phyloP scores from a whole-genome alignment of 2,329 filamentous ascomycete species.

The Elsinoe fawcettii region DNA sequence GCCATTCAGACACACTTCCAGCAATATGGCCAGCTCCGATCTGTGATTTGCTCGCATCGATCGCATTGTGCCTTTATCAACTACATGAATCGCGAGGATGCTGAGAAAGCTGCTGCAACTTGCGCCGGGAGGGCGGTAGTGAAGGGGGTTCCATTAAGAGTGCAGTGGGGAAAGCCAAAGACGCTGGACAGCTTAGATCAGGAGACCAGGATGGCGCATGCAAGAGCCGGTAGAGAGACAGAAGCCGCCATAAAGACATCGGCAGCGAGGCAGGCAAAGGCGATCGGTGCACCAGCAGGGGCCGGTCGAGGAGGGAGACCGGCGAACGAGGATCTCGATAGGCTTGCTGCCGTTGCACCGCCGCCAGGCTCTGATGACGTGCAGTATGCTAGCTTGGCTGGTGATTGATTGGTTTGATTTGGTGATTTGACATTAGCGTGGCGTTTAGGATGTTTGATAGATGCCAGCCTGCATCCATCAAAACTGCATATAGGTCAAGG shows the following conservation, averaged over 20 bases:
- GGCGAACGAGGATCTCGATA: slow-evolving; percentile 36
- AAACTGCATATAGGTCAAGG: neutral
- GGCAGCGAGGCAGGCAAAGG: slow-evolving; percentile 24
- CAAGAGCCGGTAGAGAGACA: slow-evolving; percentile 63
- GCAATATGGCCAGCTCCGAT: slow-evolving; percentile 80
- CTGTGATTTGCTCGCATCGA: slow-evolving; percentile 90
- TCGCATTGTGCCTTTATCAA: slow-evolving; percentile 97
- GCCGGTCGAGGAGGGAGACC: slow-evolving; percentile 34
- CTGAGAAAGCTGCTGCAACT: slow-evolving; percentile 75
- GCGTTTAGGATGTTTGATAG: slow-evolving; percentile 12
- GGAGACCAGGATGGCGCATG: slow-evolving; percentile 73
- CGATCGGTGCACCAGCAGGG: slow-evolving; percentile 19
- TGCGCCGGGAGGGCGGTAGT: slow-evolving; percentile 86
- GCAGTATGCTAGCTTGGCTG: slow-evolving; percentile 76
- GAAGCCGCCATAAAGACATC: slow-evolving; percentile 21
- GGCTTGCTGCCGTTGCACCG: slow-evolving; percentile 53
- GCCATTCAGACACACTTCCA: slow-evolving; percentile 87
- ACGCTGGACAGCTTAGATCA: slow-evolving; percentile 85
- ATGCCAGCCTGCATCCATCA: neutral
- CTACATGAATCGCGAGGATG: slow-evolving; percentile 73
- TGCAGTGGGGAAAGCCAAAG: slow-evolving; percentile 90
- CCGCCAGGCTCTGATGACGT: slow-evolving; percentile 68
- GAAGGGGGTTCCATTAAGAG: slow-evolving; percentile 78
- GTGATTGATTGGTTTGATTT: slow-evolving; percentile 51
- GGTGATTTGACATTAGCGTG: slow-evolving; percentile 14